Conservation (phyloP, 2,329 filamentous ascomycete species). For the Penicillium verrucosum region DNA sequence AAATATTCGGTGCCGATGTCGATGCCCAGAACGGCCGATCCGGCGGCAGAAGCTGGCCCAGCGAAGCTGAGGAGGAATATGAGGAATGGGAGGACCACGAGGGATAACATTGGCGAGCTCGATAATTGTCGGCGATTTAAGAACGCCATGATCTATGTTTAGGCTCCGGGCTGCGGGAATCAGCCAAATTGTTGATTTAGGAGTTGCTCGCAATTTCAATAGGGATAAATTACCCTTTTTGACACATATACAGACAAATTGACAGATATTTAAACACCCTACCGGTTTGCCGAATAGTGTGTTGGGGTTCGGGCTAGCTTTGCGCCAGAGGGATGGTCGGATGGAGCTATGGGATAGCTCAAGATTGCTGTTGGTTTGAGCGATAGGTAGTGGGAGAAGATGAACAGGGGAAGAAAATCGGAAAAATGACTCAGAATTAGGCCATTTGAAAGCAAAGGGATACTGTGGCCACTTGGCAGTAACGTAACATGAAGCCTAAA, state of each 20-base stretch:
- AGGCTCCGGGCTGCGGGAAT: constrained; percentile 20
- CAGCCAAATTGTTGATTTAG: constrained; percentile 2
- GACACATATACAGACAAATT: constrained; percentile 11
- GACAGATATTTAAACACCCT: constrained; percentile 1
- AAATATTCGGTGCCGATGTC: constrained; percentile 96
- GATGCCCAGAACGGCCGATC: constrained; percentile 80
- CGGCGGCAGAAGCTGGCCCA: constrained; percentile 56
- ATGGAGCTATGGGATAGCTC: constrained; percentile 12
- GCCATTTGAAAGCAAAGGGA: constrained; percentile 30
- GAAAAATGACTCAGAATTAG: constrained; percentile 13
- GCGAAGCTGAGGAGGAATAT: constrained; percentile 55
- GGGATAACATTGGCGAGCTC: constrained; percentile 38
- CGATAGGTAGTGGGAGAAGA: neutral
- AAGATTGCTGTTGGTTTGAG: neutral
- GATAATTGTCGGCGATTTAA: constrained; percentile 28
- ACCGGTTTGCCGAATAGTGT: constrained; percentile 14
- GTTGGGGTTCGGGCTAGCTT: constrained; percentile 12
- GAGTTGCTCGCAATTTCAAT: neutral
- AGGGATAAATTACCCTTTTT: neutral
- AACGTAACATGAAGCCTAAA: constrained; percentile 28
- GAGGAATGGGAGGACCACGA: constrained; percentile 50
- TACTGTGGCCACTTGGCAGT: constrained; percentile 32
- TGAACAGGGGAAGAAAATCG: neutral
- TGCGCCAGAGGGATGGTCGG: constrained; percentile 14
- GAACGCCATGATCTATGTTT: constrained; percentile 33